Evolutionary conservation across 306 rosid genomes (phyloP).

Genomic region (Trifolium fragiferum): DNA sequence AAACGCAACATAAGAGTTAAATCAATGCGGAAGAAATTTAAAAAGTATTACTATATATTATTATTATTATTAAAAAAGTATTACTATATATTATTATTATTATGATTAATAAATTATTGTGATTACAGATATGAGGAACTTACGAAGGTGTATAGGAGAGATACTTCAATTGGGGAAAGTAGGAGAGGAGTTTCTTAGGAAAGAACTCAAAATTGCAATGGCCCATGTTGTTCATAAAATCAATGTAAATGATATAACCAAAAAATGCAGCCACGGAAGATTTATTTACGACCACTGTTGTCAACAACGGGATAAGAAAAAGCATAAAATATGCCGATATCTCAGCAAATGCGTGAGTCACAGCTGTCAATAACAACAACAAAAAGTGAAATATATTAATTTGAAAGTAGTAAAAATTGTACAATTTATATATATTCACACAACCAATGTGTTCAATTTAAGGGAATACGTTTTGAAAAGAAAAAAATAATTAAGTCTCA

Average conservation of each 20-base stretch:
- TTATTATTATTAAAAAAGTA: too few relatives aligned
- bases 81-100: too few relatives aligned
- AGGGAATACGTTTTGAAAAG: too few relatives aligned
- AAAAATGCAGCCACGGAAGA: slow-evolving; percentile 42
- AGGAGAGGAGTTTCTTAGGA: slow-evolving; percentile 49
- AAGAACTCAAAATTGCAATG: slow-evolving; percentile 73
- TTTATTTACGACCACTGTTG: slow-evolving; percentile 41
- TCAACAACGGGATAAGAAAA: slow-evolving; percentile 53
- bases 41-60: too few relatives aligned
- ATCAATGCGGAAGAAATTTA: too few relatives aligned
- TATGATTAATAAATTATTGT: too few relatives aligned
- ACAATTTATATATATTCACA: too few relatives aligned
- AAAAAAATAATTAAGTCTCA: too few relatives aligned
- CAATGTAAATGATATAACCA: slow-evolving; percentile 51
- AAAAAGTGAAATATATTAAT: too few relatives aligned
- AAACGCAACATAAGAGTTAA: too few relatives aligned
- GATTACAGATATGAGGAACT: neutral
- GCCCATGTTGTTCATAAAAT: slow-evolving; percentile 78
- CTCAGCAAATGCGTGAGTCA: slow-evolving; percentile 73
- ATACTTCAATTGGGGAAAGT: slow-evolving; percentile 59
- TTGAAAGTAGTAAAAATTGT: too few relatives aligned
- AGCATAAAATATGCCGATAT: slow-evolving; percentile 55
- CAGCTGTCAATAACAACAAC: slow-evolving; percentile 49
- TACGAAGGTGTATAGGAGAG: slow-evolving; percentile 72
- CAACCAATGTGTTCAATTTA: too few relatives aligned